Evolutionary conservation across 192 early-diverging fungal species (phyloP), one percentile per base, ranked within the genome.

Genomic region (Coemansia sp.): DNA sequence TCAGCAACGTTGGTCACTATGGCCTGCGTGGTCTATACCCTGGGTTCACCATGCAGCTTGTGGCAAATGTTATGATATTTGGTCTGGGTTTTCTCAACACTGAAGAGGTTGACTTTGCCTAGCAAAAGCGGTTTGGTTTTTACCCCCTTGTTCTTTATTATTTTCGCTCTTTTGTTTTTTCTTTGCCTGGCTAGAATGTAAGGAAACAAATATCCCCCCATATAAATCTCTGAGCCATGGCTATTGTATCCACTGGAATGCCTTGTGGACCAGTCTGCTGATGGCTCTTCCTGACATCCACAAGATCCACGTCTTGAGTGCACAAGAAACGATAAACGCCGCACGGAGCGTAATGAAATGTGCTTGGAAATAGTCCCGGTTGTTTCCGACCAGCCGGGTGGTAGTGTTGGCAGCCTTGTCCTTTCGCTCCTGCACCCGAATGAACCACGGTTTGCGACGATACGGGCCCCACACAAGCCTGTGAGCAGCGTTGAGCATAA

Each of bases 21-120:
- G 86, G 87, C 1, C 81, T 89, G 63, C 78, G 90, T 17, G 87
- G 88, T 4, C 68, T 93, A 51, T 93, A 93, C 69, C 87, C 85
- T 14, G 90, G 90, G 2, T 82, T 93, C 37, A 75, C 85, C 13
- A 84, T 91, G 70, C 89, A 91, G 62, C 73, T 87, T n/a, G 79
- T 84, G 8, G 84, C 77, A 4, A 88, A 87, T 62, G 62, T 88
- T 32, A 68, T 79, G 5, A 73, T 88, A 7, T 91, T 91, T 76
- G 84, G 86, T 0, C 79, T 91, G 48, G 77, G 85, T 45, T 81
- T 86, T 32, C 65, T 90, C 38, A 86, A 84, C 49, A 78, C 80
- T 2, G 84, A 87, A 38, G 81, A 90, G 1, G 40, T 69, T 13
- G 83, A 76, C 2, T 57, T 55, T 43, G 16, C 13, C 38, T 63